A percentile compares a stretch with the other conserved stretches of the same genome.
Evolutionary conservation across 106 monocot genomes (phyloP).

Genomic region (Allium fistulosum): DNA sequence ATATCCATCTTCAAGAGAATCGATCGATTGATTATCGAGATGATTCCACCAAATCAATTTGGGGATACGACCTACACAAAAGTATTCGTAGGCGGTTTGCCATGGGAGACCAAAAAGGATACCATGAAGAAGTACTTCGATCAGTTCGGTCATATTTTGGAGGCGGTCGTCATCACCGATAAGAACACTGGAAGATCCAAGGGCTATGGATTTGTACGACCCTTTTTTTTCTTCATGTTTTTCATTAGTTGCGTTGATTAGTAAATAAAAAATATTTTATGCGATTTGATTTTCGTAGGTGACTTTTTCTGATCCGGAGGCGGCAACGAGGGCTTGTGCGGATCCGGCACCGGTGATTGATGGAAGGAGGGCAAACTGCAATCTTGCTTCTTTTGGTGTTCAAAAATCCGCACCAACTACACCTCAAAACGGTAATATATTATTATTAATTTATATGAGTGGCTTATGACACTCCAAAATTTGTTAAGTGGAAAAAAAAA

Average conservation of each 20-base stretch:
- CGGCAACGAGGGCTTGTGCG: conserved; percentile 18
- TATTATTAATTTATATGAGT: background rate
- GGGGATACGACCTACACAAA: conserved; percentile 77
- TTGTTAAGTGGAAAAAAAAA: too few species aligned
- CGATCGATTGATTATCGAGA: conserved; percentile 12
- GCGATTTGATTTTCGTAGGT: conserved; percentile 5
- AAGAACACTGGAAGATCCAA: conserved; percentile 93
- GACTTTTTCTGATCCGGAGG: conserved; percentile 17
- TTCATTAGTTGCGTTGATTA: background rate
- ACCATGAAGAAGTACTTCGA: conserved; percentile 94
- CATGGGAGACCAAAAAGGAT: conserved; percentile 90
- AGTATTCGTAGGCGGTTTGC: conserved; percentile 88
- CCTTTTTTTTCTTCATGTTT: background rate
- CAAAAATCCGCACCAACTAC: conserved; percentile 56
- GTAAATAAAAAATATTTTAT: conserved; percentile 2
- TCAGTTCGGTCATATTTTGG: conserved; percentile 94
- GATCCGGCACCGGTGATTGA: conserved; percentile 85
- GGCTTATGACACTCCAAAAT: too few species aligned
- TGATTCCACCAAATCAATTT: conserved; percentile 29
- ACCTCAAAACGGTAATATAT: conserved; percentile 35
- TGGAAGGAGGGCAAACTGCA: conserved; percentile 84
- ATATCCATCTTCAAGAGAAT: background rate
- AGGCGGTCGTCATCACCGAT: conserved; percentile 95
- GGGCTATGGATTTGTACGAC: conserved; percentile 86
- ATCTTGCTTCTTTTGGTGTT: conserved; percentile 62